Evolutionary conservation across 495 filamentous ascomycete genomes (phyloP).

Genomic region (Penicillium odoratum): DNA sequence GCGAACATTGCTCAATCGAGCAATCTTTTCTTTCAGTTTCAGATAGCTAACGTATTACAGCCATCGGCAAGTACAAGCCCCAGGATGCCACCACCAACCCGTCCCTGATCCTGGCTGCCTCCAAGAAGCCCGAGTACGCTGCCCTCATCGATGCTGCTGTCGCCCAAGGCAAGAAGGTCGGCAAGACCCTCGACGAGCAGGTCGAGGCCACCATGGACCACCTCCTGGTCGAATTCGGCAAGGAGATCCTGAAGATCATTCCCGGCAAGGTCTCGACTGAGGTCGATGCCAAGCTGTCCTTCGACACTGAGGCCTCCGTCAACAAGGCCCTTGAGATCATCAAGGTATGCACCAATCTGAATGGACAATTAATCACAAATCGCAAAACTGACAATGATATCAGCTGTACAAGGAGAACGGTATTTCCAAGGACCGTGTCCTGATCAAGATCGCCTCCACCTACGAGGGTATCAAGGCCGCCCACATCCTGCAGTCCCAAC

Average conservation of each 20-base stretch:
- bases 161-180: conserved; percentile 77
- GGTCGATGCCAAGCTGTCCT: conserved; percentile 95
- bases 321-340: conserved; percentile 98
- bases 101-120: conserved; percentile 93
- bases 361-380: neutral
- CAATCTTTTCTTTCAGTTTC: neutral
- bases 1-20: neutral
- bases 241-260: conserved; percentile 94
- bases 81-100: conserved; percentile 99
- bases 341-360: conserved; percentile 58
- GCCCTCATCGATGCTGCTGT: conserved; percentile 86
- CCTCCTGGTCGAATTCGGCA: conserved; percentile 96
- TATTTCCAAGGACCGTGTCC: conserved; percentile 86
- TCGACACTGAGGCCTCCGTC: conserved; percentile 88
- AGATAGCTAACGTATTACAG: conserved; percentile 46
- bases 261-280: conserved; percentile 98
- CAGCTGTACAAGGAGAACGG: conserved; percentile 92
- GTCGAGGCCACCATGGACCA: conserved; percentile 83
- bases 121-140: conserved; percentile 97
- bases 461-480: conserved; percentile 98
- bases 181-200: conserved; percentile 65
- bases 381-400: conserved; percentile 14
- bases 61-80: conserved; percentile 99
- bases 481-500: conserved; percentile 86
- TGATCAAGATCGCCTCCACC: conserved; percentile 60